phyloP scores from a whole-genome alignment of 1,139 yeast genomes.

The Sugiyamaella paludigena region DNA sequence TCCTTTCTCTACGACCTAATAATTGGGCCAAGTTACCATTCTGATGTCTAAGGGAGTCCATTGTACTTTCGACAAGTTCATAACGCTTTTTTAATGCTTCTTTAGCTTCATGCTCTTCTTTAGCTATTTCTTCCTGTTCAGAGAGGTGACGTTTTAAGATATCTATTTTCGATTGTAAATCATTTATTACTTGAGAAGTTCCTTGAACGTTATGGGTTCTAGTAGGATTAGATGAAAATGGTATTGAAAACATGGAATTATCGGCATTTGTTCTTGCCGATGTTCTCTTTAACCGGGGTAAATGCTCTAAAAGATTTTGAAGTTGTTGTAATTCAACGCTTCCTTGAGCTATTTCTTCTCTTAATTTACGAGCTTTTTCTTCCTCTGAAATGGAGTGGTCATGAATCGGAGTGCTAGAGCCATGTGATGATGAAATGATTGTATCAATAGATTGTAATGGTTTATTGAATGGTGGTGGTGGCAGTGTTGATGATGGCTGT shows the following conservation, averaged over 20 bases:
- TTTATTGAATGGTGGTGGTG: too few species aligned
- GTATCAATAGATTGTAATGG: too few species aligned
- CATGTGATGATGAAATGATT: too few species aligned
- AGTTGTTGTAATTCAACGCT: slow-evolving; percentile 25
- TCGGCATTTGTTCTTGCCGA: slow-evolving; percentile 13
- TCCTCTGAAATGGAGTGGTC: slow-evolving; percentile 14
- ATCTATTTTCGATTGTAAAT: slow-evolving; percentile 30
- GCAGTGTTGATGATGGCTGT: background rate
- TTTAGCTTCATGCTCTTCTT: slow-evolving; percentile 25
- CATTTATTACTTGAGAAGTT: slow-evolving; percentile 31
- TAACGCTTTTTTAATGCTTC: slow-evolving; percentile 29
- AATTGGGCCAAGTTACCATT: slow-evolving; percentile 29
- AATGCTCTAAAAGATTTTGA: slow-evolving; percentile 25
- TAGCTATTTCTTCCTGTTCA: slow-evolving; percentile 28
- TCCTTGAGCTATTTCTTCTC: slow-evolving; percentile 30
- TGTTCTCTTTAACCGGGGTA: slow-evolving; percentile 19
- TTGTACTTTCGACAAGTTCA: slow-evolving; percentile 28
- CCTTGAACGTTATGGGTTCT: slow-evolving; percentile 2
- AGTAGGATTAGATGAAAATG: slow-evolving; percentile 4
- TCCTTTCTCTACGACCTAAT: slow-evolving; percentile 31
- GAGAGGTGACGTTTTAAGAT: slow-evolving; percentile 27
- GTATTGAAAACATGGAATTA: slow-evolving; percentile 10
- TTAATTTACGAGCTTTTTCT: slow-evolving; percentile 24
- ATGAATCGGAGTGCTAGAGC: too few species aligned
- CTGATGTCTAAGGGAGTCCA: slow-evolving; percentile 32